Evolutionary conservation across 2,329 filamentous ascomycete genomes (phyloP).

Genomic region (Phoma sp.): DNA sequence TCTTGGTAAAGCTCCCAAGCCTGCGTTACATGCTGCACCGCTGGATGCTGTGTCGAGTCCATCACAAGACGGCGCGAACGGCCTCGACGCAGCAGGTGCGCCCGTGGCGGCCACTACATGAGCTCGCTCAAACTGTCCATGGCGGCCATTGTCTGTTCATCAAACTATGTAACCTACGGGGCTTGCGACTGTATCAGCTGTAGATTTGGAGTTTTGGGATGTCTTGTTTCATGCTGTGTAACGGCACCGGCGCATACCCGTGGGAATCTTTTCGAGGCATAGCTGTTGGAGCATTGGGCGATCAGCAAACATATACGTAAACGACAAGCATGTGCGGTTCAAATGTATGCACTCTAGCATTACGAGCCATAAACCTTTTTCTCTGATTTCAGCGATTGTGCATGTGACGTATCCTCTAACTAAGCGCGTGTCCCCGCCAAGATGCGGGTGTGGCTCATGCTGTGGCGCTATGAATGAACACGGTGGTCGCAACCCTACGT

Average conservation of each 20-base stretch:
- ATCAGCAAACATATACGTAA: conserved; percentile 29
- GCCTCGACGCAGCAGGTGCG: conserved; percentile 27
- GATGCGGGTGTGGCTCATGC: conserved; percentile 28
- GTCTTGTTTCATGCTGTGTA: conserved; percentile 17
- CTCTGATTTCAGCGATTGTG: not conserved
- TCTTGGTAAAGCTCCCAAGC: conserved; percentile 65
- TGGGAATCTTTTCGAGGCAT: conserved; percentile 22
- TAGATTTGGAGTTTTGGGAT: conserved; percentile 20
- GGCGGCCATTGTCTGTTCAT: not conserved
- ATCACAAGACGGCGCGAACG: conserved; percentile 33
- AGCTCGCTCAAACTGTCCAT: not conserved
- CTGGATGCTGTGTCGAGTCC: conserved; percentile 70
- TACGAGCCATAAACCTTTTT: too few relatives aligned
- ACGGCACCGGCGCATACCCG: conserved; percentile 25
- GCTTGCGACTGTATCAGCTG: conserved; percentile 18
- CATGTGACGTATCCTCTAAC: conserved; percentile 25
- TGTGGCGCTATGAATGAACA: conserved; percentile 36
- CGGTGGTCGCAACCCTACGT: conserved; percentile 38
- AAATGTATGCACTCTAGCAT: too few relatives aligned
- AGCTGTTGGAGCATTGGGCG: conserved; percentile 25
- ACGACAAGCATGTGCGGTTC: conserved; percentile 16
- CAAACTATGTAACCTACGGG: conserved; percentile 6
- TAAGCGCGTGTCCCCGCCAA: conserved; percentile 11
- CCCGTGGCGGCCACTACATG: conserved; percentile 23
- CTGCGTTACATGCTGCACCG: conserved; percentile 86